A percentile compares a stretch with the other conserved stretches of the same genome.
Evolutionary conservation across 2,329 filamentous ascomycete species (phyloP).

Genomic region (Trichoderma guizhouense): DNA sequence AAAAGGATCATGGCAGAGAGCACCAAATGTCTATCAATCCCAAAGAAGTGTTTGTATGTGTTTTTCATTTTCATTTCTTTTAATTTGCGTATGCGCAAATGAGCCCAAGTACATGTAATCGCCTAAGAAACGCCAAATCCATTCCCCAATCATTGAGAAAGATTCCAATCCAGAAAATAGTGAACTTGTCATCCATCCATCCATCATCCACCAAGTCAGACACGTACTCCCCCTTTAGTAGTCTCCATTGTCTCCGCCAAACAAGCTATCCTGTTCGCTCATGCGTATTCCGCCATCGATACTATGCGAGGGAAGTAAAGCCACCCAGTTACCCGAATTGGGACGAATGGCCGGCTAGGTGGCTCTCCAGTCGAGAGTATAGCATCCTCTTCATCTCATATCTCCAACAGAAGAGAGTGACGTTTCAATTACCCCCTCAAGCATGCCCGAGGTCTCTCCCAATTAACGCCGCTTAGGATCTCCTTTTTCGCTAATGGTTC

Average conservation of each 20-base stretch:
- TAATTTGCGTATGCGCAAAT: not conserved
- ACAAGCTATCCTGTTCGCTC: too few species aligned
- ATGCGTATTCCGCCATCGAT: not conserved
- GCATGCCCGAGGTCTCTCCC: not conserved
- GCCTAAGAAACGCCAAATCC: constrained; percentile 9
- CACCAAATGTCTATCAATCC: not conserved
- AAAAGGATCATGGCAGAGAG: not conserved
- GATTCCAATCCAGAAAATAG: not conserved
- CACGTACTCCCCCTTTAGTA: not conserved
- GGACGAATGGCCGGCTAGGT: not conserved
- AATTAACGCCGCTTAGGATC: not conserved
- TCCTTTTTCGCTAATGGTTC: not conserved
- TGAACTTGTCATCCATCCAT: not conserved
- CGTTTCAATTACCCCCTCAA: too few species aligned
- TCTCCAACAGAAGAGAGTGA: not conserved
- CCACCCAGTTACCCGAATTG: not conserved
- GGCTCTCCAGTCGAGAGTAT: not conserved
- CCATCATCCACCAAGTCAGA: not conserved
- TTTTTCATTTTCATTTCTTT: not conserved
- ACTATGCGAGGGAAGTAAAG: not conserved
- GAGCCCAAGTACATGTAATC: not conserved
- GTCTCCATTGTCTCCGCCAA: not conserved
- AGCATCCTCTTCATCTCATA: not conserved
- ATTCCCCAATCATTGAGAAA: not conserved
- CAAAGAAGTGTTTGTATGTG: not conserved